Evolutionary conservation across 495 filamentous ascomycete species (phyloP), one percentile per base, ranked within the genome.

Genomic region (Daldinia vernicosa): DNA sequence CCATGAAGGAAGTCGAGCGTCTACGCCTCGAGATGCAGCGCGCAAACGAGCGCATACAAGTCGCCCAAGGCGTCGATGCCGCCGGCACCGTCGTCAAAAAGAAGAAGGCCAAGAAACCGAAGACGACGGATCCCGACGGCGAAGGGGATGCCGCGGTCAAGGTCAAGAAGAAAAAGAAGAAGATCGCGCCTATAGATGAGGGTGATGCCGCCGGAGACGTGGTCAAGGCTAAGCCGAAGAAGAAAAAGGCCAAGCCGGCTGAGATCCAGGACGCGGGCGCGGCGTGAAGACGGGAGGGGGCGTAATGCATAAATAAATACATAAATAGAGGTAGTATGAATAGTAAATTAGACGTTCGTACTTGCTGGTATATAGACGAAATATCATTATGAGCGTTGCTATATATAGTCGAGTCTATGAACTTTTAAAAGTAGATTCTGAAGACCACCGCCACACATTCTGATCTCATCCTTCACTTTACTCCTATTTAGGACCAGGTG

Each of bases 1-100:
- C 94, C 4, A 88, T 97, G 83, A 88, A 89, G 76, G 89, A 97
- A 76, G 91, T 99, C 14, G 95, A 98, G 81, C 84, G 88, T 54
- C 78, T 96, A 58, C 84, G 95, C 39, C 77, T 96, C 56, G 92
- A 95, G 78, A 98, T 99, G 93, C 94, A 98, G 80, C 82, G 93
- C 71, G 91, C 91, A 15, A 91, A 92, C 35, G 94, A 98, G 80
- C 81, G 93, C 58, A 90, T 96, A 35, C 84, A 92, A 75, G 85
- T 87, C 14, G 85, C 88, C 30, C 86, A 92, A 63, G 92, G 89
- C 3, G 87, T 89, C 3, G 85, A 89, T n/a, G 81, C 81, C 4
- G 92, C 93, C 67, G 92, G 91, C 11, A 89, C 84, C 6, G 80
- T 93, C 28, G 89, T 97, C 6, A 92, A 88, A 82, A 94, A 90